These are phyloP conservation scores for Eremothecium cymbalariae DNA, from an alignment of 1,139 yeast species.

Conservation along the genomic window DNA sequence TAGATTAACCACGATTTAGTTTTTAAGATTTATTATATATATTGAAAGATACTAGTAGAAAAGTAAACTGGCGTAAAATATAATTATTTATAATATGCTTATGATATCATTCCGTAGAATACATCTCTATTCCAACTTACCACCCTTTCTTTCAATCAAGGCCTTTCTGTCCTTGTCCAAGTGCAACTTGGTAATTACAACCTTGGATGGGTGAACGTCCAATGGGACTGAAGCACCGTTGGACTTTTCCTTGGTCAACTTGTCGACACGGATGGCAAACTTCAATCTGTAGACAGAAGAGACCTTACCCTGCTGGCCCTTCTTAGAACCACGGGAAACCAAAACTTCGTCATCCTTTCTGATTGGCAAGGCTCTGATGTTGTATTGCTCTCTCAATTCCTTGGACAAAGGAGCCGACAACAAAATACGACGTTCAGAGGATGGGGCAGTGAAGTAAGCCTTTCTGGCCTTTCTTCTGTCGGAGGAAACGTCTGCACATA, in stretches of 20 bases:
- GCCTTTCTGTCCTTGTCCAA: slow-evolving; percentile 99
- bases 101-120: slow-evolving; percentile 12
- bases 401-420: slow-evolving; percentile 98
- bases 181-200: slow-evolving; percentile 96
- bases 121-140: slow-evolving; percentile 59
- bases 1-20: not conserved
- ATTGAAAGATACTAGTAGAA: slow-evolving; percentile 12
- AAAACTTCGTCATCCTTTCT: slow-evolving; percentile 96
- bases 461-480: slow-evolving; percentile 99
- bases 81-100: slow-evolving; percentile 6
- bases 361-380: slow-evolving; percentile 92
- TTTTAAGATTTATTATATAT: slow-evolving; percentile 11
- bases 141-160: slow-evolving; percentile 90
- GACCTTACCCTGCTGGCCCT: slow-evolving; percentile 99
- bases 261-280: slow-evolving; percentile 93
- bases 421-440: slow-evolving; percentile 89
- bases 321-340: slow-evolving; percentile 98
- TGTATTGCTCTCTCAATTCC: slow-evolving; percentile 98
- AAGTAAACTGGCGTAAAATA: slow-evolving; percentile 3
- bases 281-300: slow-evolving; percentile 98
- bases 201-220: slow-evolving; percentile 98
- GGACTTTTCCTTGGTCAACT: slow-evolving; percentile 95
- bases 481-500: slow-evolving; percentile 80
- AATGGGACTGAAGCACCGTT: slow-evolving; percentile 97
- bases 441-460: slow-evolving; percentile 99